Base-by-base conservation (phyloP, 2,329 filamentous ascomycete species). In the Xenosphaeropsis pyriputrescens region DNA sequence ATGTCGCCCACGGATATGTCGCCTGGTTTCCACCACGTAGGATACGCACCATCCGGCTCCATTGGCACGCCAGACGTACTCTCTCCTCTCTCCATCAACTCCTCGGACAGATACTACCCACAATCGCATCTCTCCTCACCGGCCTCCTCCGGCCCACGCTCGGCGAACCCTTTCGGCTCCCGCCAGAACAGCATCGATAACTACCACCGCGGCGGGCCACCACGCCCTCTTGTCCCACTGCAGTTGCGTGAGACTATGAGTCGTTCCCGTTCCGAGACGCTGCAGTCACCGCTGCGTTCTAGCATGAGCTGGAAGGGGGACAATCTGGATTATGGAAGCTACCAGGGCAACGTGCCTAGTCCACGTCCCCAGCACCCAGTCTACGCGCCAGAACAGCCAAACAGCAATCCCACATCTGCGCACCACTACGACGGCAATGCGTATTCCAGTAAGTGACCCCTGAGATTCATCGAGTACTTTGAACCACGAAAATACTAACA, bases 1-100 rank as follows among this genome's bases (percentile, higher is more conserved):
- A 64, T 79, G 47, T 81, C 79, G 9, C 70, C 78, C 1, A 73
- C 75, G 0, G 74, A 73, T 9, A 64, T 85, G 18, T 81, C 71
- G 44, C 75, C 79, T 18, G 72, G 72, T 0, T 80, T 83, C 56
- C 73, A 75, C 8, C 67, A 67, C 45, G 75, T 84, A 46, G 72
- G 72, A 2, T 83, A 83, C 51, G 70, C 69, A 37, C 67, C 72
- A 14, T 58, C 64, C 1, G 61, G 58, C 11, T 58, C 61, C 13
- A 64, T 75, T 55, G 61, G 59, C 45, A 65, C 55, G 40, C 57
- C 72, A 1, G 71, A 75, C 41, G 60, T 75, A 13, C 58, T 74
- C 34, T 75, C 73, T 2, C 70, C 73, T 2, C 57, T 75, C 41
- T 75, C 71, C 1, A 57, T 71, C 4, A 62, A 65, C 16, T 63